phyloP scores from a whole-genome alignment of 495 filamentous ascomycete genomes.

The Glutinoglossum americanum region DNA sequence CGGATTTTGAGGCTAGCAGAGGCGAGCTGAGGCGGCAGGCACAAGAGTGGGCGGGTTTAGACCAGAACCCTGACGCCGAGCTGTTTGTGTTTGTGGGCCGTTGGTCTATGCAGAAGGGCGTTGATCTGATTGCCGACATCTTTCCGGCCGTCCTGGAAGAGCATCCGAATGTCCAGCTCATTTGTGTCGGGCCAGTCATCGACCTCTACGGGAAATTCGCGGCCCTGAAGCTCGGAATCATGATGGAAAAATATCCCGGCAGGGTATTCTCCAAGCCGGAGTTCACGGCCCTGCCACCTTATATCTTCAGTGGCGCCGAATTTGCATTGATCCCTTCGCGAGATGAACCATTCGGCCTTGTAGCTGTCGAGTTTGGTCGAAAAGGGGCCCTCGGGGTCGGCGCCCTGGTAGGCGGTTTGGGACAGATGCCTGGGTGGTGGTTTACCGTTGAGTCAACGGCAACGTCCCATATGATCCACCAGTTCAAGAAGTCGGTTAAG shows the following conservation, averaged over 20 bases:
- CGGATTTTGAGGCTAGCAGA: slow-evolving; percentile 32
- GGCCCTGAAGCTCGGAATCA: slow-evolving; percentile 43
- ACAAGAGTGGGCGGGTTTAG: slow-evolving; percentile 55
- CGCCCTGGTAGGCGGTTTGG: slow-evolving; percentile 42
- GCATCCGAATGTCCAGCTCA: slow-evolving; percentile 42
- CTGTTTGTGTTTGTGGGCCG: slow-evolving; percentile 60
- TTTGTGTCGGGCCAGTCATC: slow-evolving; percentile 52
- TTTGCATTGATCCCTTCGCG: slow-evolving; percentile 62
- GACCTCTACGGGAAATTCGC: slow-evolving; percentile 65
- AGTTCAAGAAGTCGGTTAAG: slow-evolving; percentile 48
- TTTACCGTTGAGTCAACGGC: slow-evolving; percentile 48
- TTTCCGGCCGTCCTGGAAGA: slow-evolving; percentile 51
- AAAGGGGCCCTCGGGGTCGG: slow-evolving; percentile 61
- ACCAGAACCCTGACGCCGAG: slow-evolving; percentile 43
- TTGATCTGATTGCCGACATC: slow-evolving; percentile 60
- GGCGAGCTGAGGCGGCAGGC: slow-evolving; percentile 40
- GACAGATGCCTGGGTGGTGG: slow-evolving; percentile 68
- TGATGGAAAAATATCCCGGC: slow-evolving; percentile 60
- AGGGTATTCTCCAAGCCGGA: slow-evolving; percentile 57
- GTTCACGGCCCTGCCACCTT: slow-evolving; percentile 52
- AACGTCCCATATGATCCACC: slow-evolving; percentile 45
- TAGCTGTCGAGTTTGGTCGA: slow-evolving; percentile 60
- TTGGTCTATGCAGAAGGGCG: slow-evolving; percentile 61
- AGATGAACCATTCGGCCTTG: slow-evolving; percentile 65
- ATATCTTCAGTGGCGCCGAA: slow-evolving; percentile 58